Evolutionary conservation across 257 asterid species (phyloP).

Genomic region (Solanum pennellii): DNA sequence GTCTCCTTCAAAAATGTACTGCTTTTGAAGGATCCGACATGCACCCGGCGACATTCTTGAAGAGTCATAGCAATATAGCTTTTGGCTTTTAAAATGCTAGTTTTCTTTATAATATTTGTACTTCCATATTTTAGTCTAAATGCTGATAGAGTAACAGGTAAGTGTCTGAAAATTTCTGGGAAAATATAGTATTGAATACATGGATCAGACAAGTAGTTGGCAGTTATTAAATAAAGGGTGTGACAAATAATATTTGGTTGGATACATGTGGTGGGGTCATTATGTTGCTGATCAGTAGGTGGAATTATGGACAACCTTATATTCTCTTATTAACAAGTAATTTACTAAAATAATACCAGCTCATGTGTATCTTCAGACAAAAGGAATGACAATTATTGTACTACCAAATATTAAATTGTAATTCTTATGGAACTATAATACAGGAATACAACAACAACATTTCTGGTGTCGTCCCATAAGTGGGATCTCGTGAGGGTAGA

Average conservation of each 20-base stretch:
- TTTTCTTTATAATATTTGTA: not conserved
- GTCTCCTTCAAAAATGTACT: not conserved
- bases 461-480: not conserved
- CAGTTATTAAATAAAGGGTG: conserved; percentile 1
- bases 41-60: not conserved
- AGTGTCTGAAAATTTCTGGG: conserved; percentile 18
- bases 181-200: not conserved
- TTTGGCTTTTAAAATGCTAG: not conserved
- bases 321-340: not conserved
- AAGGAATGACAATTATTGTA: not conserved
- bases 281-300: not conserved
- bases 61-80: not conserved
- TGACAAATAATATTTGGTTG: not conserved
- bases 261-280: conserved; percentile 19
- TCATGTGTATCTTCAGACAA: not conserved
- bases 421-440: not conserved
- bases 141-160: not conserved
- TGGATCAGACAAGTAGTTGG: conserved; percentile 4
- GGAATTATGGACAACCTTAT: not conserved
- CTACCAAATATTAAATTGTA: not conserved
- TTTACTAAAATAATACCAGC: not conserved
- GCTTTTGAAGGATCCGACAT: not conserved
- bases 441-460: not conserved
- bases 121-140: not conserved
- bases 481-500: not conserved